Evolutionary conservation across 768 basidiomycete genomes (phyloP), one percentile per base, ranked within the genome.

Genomic region (Termitomyces eurrhizus): DNA sequence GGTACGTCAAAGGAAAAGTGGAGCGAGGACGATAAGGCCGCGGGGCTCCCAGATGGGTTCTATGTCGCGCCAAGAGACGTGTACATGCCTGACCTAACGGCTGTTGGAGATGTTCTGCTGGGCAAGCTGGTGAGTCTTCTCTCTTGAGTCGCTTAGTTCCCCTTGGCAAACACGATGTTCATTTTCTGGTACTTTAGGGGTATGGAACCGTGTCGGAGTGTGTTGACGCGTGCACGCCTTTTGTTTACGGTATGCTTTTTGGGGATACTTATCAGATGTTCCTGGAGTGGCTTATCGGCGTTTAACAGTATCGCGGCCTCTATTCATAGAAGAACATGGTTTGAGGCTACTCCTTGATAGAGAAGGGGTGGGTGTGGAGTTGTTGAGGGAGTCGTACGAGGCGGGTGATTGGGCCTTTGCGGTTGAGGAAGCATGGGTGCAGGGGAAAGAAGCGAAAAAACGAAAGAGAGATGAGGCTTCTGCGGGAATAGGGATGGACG

Each of bases 131-230:
- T 89, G 60, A 60, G 83, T 45, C 35, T 59, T 44, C 32, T 46
- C 32, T 46, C 46, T 32, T 32, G 24, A 49, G 37, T 45, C 49
- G 37, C 44, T 52, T 56, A 39, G 33, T 52, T 54, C 37, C 52
- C 29, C 29, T 50, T 57, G 56, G 49, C 48, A 37, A 51, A 8
- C 21, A 49, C 58, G 29, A 58, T 54, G 44, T 61, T 54, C 26
- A 52, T 54, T 24, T 18, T 36, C 50, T 32, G 45, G 11, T 35
- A 56, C 16, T 32, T 24, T 64, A 89, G 88, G 90, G 90, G 36
- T 93, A 92, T 68, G 90, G 90, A 14, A 90, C 90, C 0, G 89
- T 90, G 50, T 83, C 90, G 1, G 90, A 93, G 67, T 89, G 88
- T 61, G 83, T 92, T 18, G 88, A 91, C 65, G 78, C 87, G 5